These are phyloP conservation scores for Apiospora koreana DNA, from an alignment of 2,329 filamentous ascomycete species.

Conservation along the genomic window DNA sequence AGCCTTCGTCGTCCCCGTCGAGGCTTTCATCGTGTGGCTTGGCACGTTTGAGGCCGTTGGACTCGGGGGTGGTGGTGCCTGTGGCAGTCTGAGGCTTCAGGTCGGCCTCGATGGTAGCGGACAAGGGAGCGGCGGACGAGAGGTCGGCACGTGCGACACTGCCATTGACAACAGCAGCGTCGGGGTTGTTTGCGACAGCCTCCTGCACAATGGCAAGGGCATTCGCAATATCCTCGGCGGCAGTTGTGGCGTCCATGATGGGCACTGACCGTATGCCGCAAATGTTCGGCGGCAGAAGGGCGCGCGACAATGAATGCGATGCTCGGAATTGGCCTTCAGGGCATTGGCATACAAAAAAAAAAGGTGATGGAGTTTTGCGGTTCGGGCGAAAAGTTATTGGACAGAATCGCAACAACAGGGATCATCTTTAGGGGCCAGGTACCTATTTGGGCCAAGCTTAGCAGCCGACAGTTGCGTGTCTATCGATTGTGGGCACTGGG, in stretches of 20 bases:
- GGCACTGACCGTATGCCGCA: neutral
- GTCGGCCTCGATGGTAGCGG: constrained; percentile 5
- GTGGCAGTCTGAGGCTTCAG: neutral
- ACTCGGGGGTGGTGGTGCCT: constrained; percentile 7
- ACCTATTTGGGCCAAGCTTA: neutral
- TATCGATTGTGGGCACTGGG: neutral
- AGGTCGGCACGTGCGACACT: neutral
- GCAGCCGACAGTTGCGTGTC: neutral
- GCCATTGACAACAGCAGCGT: constrained; percentile 14
- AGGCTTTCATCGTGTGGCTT: constrained; percentile 44
- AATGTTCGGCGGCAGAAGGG: neutral
- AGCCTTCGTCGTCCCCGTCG: constrained; percentile 40
- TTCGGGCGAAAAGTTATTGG: constrained; percentile 1
- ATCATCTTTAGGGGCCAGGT: neutral
- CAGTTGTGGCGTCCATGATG: constrained; percentile 15
- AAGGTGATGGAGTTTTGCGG: constrained; percentile 7
- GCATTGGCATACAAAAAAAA: neutral
- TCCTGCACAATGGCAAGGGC: constrained; percentile 16
- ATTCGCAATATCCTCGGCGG: constrained; percentile 15
- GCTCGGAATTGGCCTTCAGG: neutral
- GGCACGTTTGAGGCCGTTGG: constrained; percentile 49
- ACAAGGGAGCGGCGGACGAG: neutral
- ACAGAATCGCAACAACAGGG: neutral
- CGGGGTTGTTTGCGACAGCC: constrained; percentile 16
- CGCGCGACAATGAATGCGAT: neutral